Base-by-base conservation (phyloP, 2,329 filamentous ascomycete genomes). In the Akanthomyces lecanii region DNA sequence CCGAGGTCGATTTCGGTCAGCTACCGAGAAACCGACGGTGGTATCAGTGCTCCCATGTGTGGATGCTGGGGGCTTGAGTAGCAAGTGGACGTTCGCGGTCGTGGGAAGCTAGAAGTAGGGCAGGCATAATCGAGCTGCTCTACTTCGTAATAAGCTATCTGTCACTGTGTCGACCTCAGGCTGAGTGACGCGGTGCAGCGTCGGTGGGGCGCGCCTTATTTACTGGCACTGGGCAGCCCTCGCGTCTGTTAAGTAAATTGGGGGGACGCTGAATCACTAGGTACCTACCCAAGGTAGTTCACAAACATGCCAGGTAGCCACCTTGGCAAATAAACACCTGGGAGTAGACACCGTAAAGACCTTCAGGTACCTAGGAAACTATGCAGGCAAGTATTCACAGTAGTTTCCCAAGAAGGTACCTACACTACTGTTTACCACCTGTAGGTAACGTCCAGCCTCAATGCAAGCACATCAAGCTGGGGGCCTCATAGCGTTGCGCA, bases 151-250 rank as follows among this genome's bases (percentile, higher is more conserved):
- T 30, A 6, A 30, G 23, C n/a, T 33, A 38, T 45, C 52, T 42
- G 54, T 57, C 54, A 47, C 54, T 57, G 54, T 47, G 40, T 45
- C 42, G 16, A 36, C 54, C n/a, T 47, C 33, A 47, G 54, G 40
- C 42, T 47, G 12, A 23, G 38, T 21, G 53, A 45, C 53, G 53
- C 42, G 36, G 36, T 56, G 53, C 16, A 44, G 53, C 23, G 12
- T 6, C 5, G 10, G 51, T 53, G 51, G 51, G 51, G 51, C 51
- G 30, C n/a, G 21, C 30, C 28, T 53, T 38, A 38, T 21, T 21
- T 21, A 21, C 21, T 21, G 21, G 21, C 21, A 21, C 25, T 28
- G 33, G 33, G 33, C 33, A 7, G n/a, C 7, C 33, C 33, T 12
- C 8, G 12, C 33, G 8, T 28, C 21, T 21, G 21, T 21, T 21